A percentile compares a stretch with the other conserved stretches of the same genome.
These are phyloP conservation scores for Suillus brevipes DNA, from an alignment of 768 basidiomycete species.

Conservation along the genomic window DNA sequence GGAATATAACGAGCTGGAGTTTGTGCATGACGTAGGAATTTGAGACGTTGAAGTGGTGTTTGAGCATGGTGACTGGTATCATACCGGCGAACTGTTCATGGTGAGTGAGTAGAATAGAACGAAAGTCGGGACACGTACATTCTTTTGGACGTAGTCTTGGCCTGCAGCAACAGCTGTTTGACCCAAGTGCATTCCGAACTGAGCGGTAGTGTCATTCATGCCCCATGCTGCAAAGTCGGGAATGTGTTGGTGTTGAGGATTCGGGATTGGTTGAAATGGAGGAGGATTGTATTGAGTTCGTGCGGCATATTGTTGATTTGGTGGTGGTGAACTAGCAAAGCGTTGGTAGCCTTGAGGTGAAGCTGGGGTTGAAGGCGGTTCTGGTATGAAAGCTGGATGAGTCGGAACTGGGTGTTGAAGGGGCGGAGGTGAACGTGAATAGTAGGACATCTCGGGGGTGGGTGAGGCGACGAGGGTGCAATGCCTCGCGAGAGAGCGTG, in stretches of 20 bases:
- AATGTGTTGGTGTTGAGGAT: slow-evolving; percentile 36
- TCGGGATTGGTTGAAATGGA: slow-evolving; percentile 49
- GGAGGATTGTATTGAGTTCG: slow-evolving; percentile 41
- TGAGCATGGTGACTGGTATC: slow-evolving; percentile 74
- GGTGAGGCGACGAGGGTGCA: neutral
- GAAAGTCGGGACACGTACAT: slow-evolving; percentile 51
- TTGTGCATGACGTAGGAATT: slow-evolving; percentile 95
- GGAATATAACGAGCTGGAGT: slow-evolving; percentile 85
- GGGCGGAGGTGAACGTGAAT: slow-evolving; percentile 68
- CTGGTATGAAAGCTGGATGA: slow-evolving; percentile 83
- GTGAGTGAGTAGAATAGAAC: slow-evolving; percentile 9
- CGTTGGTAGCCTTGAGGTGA: slow-evolving; percentile 78
- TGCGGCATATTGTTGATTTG: slow-evolving; percentile 26
- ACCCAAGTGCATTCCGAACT: slow-evolving; percentile 95
- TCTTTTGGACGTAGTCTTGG: slow-evolving; percentile 93
- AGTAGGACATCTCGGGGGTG: slow-evolving; percentile 24
- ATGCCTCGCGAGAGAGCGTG: no score
- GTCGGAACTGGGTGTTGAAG: slow-evolving; percentile 88
- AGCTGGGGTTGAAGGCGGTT: slow-evolving; percentile 70
- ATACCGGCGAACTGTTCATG: slow-evolving; percentile 69
- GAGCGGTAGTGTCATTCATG: slow-evolving; percentile 89
- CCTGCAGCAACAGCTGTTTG: slow-evolving; percentile 90
- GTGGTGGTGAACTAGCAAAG: slow-evolving; percentile 58
- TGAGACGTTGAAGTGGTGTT: slow-evolving; percentile 94
- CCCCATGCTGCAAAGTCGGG: slow-evolving; percentile 72